Evolutionary conservation across 257 asterid species (phyloP).

Genomic region (Solanum sitiens): DNA sequence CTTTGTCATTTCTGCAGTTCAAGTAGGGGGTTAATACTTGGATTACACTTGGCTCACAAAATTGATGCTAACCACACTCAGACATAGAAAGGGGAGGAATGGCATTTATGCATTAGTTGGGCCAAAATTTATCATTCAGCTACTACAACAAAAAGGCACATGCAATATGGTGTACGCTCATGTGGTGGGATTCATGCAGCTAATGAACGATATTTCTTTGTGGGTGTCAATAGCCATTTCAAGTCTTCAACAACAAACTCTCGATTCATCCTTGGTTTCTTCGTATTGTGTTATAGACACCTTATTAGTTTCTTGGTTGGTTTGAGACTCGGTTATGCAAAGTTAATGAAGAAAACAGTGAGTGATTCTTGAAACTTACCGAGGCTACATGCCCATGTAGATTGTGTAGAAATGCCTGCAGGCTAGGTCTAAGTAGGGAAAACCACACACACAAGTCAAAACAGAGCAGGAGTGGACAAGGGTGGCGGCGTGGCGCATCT

Average conservation of each 20-base stretch:
- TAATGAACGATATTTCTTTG: neutral
- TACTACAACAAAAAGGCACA: neutral
- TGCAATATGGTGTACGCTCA: neutral
- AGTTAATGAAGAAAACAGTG: neutral
- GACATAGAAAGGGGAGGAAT: neutral
- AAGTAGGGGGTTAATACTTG: slow-evolving; percentile 16
- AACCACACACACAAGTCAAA: neutral
- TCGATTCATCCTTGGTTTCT: neutral
- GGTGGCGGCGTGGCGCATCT: neutral
- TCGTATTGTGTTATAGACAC: neutral
- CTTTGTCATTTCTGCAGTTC: slow-evolving; percentile 57
- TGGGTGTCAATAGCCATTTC: neutral
- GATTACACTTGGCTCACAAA: neutral
- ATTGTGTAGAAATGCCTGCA: neutral
- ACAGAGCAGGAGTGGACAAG: neutral
- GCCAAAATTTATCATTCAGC: neutral
- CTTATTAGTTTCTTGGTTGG: neutral
- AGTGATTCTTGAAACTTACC: neutral
- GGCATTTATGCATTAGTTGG: neutral
- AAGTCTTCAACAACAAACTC: neutral
- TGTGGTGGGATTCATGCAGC: neutral
- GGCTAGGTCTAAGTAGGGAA: neutral
- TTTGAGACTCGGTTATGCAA: neutral
- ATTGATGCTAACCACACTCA: neutral
- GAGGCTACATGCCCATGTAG: neutral